A percentile compares a stretch with the other conserved stretches of the same genome.
phyloP scores from a whole-genome alignment of 2,329 filamentous ascomycete genomes.

The Aspergillus texensis region DNA sequence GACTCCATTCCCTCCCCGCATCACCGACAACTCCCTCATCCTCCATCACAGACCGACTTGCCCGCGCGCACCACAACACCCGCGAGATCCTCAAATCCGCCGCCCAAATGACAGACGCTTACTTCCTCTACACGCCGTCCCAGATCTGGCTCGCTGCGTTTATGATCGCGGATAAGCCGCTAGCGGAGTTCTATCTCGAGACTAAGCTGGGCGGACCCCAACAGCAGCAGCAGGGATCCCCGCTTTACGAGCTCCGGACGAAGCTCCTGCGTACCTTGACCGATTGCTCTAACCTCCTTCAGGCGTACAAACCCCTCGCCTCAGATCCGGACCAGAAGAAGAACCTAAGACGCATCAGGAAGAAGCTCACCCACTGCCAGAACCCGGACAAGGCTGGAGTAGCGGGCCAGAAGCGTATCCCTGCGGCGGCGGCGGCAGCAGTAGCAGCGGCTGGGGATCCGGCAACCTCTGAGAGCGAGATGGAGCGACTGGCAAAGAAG shows the following conservation, averaged over 20 bases:
- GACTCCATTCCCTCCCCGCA: slow-evolving; percentile 34
- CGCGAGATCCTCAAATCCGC: slow-evolving; percentile 75
- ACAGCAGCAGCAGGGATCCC: slow-evolving; percentile 18
- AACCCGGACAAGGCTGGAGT: slow-evolving; percentile 52
- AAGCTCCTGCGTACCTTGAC: slow-evolving; percentile 43
- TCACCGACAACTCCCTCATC: slow-evolving; percentile 24
- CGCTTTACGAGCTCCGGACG: slow-evolving; percentile 35
- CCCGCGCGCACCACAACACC: slow-evolving; percentile 70
- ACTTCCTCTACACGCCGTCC: slow-evolving; percentile 92
- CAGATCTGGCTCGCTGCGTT: slow-evolving; percentile 90
- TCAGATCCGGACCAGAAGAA: slow-evolving; percentile 45
- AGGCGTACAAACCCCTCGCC: slow-evolving; percentile 41
- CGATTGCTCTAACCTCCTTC: slow-evolving; percentile 43
- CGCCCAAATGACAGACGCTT: slow-evolving; percentile 87
- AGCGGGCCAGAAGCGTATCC: slow-evolving; percentile 46
- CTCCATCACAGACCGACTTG: slow-evolving; percentile 51
- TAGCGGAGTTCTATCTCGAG: slow-evolving; percentile 49
- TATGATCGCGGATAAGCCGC: slow-evolving; percentile 67
- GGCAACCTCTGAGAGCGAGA: slow-evolving; percentile 38
- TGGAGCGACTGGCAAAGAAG: slow-evolving; percentile 44
- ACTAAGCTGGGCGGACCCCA: slow-evolving; percentile 41
- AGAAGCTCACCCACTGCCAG: slow-evolving; percentile 53
- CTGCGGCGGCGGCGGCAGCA: slow-evolving; percentile 31
- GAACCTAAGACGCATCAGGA: slow-evolving; percentile 49
- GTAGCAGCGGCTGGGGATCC: slow-evolving; percentile 22